phyloP scores from a whole-genome alignment of 1,139 yeast genomes.

The Yamadazyma oceani region DNA sequence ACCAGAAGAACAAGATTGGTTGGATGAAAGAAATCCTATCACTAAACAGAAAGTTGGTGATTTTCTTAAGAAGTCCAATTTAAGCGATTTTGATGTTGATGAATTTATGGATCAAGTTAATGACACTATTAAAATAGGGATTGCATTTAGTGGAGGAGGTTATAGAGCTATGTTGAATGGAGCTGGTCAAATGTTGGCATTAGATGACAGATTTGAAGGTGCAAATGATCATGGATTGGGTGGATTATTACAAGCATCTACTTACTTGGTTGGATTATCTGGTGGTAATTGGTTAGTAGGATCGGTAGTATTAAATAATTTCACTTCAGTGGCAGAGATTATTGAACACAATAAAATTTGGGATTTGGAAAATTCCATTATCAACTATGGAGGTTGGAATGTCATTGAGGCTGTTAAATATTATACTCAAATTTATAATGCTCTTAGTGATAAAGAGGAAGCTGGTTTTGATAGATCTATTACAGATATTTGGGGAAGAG shows the following conservation, averaged over 20 bases:
- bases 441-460: conserved; percentile 57
- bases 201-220: conserved; percentile 30
- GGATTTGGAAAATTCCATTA: conserved; percentile 66
- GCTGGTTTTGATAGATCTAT: conserved; percentile 79
- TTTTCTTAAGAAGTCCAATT: conserved; percentile 60
- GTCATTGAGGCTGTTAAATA: conserved; percentile 55
- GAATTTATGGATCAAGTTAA: conserved; percentile 42
- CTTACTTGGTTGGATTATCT: conserved; percentile 76
- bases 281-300: conserved; percentile 91
- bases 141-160: conserved; percentile 49
- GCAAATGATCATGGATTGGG: conserved; percentile 59
- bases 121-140: conserved; percentile 38
- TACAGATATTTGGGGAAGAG: conserved; percentile 96
- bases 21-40: conserved; percentile 51
- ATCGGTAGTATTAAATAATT: conserved; percentile 76
- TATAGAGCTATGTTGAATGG: conserved; percentile 48
- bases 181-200: conserved; percentile 44
- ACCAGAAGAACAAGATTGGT: conserved; percentile 41
- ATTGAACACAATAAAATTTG: conserved; percentile 56
- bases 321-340: conserved; percentile 68
- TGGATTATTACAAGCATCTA: conserved; percentile 70
- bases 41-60: conserved; percentile 57
- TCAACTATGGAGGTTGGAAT: conserved; percentile 71
- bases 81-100: conserved; percentile 63
- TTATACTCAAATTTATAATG: conserved; percentile 54